Base-by-base conservation (phyloP, 306 rosid species). In the Trifolium fragiferum region DNA sequence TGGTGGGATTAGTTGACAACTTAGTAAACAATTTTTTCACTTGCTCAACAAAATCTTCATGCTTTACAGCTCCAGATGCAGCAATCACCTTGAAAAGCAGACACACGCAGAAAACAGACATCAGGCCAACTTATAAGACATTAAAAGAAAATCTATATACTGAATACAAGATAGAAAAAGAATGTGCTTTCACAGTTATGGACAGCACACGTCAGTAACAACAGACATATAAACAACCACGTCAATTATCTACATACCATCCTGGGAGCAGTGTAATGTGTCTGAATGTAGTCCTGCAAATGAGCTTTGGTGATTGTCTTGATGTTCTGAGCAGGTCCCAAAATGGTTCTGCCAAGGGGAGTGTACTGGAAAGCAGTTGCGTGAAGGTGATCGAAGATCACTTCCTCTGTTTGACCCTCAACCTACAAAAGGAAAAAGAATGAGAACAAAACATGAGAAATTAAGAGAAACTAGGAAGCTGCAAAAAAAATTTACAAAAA, bases 281-380 rank as follows among this genome's bases (percentile, higher is more conserved):
- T 84, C 76, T 82, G 87, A 35, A 93, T 90, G 83, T 93, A 93
- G 84, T 66, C 85, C 82, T 90, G 95, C 35, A 93, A 85, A 81
- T 90, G 97, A 54, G 81, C 88, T 81, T 84, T 93, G 15, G 97
- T 90, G 69, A 93, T 93, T 61, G 98, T 90, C 82, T 72, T 89
- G 30, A 93, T 88, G 70, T 93, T 93, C 66, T 86, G 83, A 68
- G 95, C 89, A 64, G 98, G 96, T 62, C 98, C 98, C 43, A 93
- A 90, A 77, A 90, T 93, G 11, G 97, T 93, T 89, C 98, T 89
- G 53, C 97, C 98, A 55, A 93, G 86, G 62, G 98, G 96, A 74
- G 95, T 87, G 74, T 93, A 89, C 78, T 93, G 98, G 90, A 93
- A 93, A 41, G 98, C 98, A 80, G 95, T 90, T 69, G 98, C 97